These are phyloP conservation scores for Aureoboletus auriporus DNA, from an alignment of 768 basidiomycete genomes.

Conservation along the genomic window DNA sequence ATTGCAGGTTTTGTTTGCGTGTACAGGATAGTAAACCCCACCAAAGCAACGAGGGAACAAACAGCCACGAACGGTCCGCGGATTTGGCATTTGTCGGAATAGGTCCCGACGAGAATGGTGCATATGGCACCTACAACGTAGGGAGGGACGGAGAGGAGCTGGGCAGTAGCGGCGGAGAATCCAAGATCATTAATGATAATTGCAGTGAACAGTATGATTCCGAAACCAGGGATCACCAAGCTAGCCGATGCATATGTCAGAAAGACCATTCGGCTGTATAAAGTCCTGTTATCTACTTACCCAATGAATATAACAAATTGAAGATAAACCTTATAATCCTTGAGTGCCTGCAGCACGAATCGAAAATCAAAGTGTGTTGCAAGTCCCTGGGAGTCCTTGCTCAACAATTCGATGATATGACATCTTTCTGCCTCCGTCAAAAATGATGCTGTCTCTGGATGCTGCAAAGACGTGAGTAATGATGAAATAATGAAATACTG, in stretches of 20 bases:
- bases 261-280: not conserved
- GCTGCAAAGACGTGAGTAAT: conserved; percentile 23
- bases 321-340: conserved; percentile 38
- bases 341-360: conserved; percentile 47
- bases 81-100: conserved; percentile 38
- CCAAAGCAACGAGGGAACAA: conserved; percentile 35
- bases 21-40: conserved; percentile 48
- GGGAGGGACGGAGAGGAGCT: conserved; percentile 45
- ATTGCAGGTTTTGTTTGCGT: conserved; percentile 14
- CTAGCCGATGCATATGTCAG: conserved; percentile 19
- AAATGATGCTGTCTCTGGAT: conserved; percentile 53
- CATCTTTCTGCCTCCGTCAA: conserved; percentile 40
- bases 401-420: conserved; percentile 37
- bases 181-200: conserved; percentile 47
- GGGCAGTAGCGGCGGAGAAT: conserved; percentile 44
- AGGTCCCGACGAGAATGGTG: conserved; percentile 35
- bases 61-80: conserved; percentile 48
- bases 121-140: conserved; percentile 40
- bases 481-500: not conserved
- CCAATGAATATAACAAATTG: conserved; percentile 36
- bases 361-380: conserved; percentile 41
- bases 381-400: conserved; percentile 39
- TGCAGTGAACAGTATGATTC: conserved; percentile 44
- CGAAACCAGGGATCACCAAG: conserved; percentile 41
- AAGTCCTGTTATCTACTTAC: conserved; percentile 15